These are phyloP conservation scores for Powellomyces hirtus DNA, from an alignment of 192 early-diverging fungal genomes.

Conservation along the genomic window DNA sequence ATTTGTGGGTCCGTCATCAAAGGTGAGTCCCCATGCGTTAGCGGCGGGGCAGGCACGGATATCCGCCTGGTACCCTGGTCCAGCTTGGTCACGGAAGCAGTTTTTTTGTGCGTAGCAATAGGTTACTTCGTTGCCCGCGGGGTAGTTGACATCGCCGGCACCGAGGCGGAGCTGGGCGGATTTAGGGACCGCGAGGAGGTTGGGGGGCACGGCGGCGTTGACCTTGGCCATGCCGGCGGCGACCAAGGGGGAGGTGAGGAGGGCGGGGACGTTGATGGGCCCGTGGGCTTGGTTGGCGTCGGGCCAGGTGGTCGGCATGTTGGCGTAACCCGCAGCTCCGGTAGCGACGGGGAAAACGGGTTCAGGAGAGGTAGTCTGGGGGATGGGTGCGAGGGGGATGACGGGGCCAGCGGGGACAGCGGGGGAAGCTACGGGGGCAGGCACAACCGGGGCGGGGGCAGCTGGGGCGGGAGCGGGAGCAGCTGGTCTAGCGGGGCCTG, in stretches of 20 bases:
- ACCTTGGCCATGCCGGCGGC: background rate
- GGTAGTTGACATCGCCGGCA: background rate
- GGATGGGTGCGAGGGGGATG: too few species aligned
- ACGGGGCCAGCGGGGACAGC: too few species aligned
- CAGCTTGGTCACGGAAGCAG: too few species aligned
- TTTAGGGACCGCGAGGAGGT: constrained; percentile 1
- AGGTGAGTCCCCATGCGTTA: constrained; percentile 15
- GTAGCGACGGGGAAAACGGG: too few species aligned
- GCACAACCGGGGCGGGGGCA: too few species aligned
- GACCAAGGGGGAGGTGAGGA: constrained; percentile 13
- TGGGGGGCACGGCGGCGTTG: constrained; percentile 2
- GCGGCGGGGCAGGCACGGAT: background rate
- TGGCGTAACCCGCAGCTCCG: constrained; percentile 9
- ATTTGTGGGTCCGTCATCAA: too few species aligned
- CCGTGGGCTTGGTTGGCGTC: constrained; percentile 16
- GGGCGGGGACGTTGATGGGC: constrained; percentile 7
- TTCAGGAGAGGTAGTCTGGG: too few species aligned
- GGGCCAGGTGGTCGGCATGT: constrained; percentile 26
- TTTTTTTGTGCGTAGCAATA: background rate
- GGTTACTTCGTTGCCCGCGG: background rate
- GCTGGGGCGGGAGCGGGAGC: too few species aligned
- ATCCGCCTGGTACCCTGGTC: constrained; percentile 6
- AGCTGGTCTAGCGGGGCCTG: too few species aligned
- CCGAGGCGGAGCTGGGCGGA: background rate
- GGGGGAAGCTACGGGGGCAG: too few species aligned